Evolutionary conservation across 2,329 filamentous ascomycete species (phyloP).

Genomic region (Fusarium musae): DNA sequence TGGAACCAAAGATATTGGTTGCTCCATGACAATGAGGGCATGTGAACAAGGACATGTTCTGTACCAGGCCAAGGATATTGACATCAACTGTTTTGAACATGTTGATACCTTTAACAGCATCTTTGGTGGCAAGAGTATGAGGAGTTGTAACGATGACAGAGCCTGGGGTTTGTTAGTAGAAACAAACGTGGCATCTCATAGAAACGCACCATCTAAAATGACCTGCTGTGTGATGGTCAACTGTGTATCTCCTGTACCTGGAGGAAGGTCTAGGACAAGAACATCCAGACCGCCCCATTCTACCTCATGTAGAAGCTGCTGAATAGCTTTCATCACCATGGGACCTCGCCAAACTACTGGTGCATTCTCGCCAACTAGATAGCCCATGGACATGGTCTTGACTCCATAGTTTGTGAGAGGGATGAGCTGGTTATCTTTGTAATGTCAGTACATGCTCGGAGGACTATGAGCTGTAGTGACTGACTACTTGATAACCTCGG

Average conservation of each 20-base stretch:
- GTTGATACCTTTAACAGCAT: constrained; percentile 90
- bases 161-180: constrained; percentile 55
- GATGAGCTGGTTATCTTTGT: constrained; percentile 78
- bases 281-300: constrained; percentile 92
- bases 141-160: constrained; percentile 92
- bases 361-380: constrained; percentile 81
- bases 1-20: constrained; percentile 79
- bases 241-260: constrained; percentile 95
- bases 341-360: constrained; percentile 95
- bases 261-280: constrained; percentile 89
- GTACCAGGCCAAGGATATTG: constrained; percentile 85
- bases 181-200: neutral
- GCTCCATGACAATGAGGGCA: constrained; percentile 82
- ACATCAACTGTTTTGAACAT: constrained; percentile 91
- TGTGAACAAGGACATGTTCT: constrained; percentile 89
- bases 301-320: constrained; percentile 94
- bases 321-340: constrained; percentile 97
- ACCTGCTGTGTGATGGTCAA: constrained; percentile 97
- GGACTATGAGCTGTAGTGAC: constrained; percentile 41
- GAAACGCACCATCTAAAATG: constrained; percentile 76
- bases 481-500: constrained; percentile 78
- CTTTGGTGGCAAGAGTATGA: constrained; percentile 90
- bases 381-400: constrained; percentile 99
- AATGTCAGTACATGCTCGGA: constrained; percentile 9
- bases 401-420: constrained; percentile 94